These are phyloP conservation scores for Begonia loranthoides DNA, from an alignment of 306 rosid species.

Conservation along the genomic window DNA sequence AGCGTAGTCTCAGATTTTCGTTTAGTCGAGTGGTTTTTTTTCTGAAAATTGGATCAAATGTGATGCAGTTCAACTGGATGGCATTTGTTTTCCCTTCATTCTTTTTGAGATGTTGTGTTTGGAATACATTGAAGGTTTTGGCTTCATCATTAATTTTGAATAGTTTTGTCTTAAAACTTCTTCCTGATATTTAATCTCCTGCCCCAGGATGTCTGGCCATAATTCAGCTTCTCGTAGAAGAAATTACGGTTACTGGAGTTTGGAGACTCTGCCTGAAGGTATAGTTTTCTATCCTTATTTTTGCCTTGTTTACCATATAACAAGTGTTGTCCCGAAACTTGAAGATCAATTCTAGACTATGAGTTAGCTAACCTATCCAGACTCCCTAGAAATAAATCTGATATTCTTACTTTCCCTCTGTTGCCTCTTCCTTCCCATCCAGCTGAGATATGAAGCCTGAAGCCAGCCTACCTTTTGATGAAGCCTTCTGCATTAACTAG, in stretches of 20 bases:
- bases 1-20: not conserved
- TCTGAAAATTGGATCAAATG: too few relatives aligned
- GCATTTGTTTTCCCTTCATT: too few relatives aligned
- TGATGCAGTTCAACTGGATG: too few relatives aligned
- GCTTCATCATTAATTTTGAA: too few relatives aligned
- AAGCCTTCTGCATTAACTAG: slow-evolving; percentile 57
- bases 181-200: not conserved
- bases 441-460: slow-evolving; percentile 99
- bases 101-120: too few relatives aligned
- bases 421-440: slow-evolving; percentile 86
- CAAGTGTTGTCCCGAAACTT: not conserved
- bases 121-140: too few relatives aligned
- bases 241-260: not conserved
- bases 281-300: not conserved
- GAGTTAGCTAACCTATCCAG: slow-evolving; percentile 46
- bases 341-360: not conserved
- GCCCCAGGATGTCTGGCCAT: not conserved
- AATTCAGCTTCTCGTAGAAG: not conserved
- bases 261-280: not conserved
- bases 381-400: slow-evolving; percentile 68
- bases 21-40: too few relatives aligned
- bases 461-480: slow-evolving; percentile 34
- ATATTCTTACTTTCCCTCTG: slow-evolving; percentile 86
- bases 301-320: not conserved
- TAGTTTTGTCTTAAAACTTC: too few relatives aligned